Evolutionary conservation across 108 stramenopile species (phyloP).

Genomic region (Nitzschia sp.): DNA sequence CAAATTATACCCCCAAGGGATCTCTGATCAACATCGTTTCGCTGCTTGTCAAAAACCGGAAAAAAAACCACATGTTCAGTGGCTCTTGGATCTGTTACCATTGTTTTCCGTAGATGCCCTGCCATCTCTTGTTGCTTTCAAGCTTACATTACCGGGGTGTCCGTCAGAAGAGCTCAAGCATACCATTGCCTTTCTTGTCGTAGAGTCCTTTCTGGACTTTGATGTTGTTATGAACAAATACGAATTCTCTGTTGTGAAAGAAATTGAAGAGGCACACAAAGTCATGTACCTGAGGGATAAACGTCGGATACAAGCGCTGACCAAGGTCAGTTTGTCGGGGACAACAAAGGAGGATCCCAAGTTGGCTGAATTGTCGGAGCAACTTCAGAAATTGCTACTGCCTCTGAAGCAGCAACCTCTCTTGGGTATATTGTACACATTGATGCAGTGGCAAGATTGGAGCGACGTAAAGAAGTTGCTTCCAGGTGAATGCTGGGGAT

Average conservation of each 20-base stretch:
- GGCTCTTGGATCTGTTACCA: conserved; percentile 47
- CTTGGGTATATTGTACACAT: conserved; percentile 19
- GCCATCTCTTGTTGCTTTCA: conserved; percentile 85
- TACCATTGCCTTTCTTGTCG: conserved; percentile 51
- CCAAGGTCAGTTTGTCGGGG: conserved; percentile 34
- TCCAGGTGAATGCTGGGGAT: conserved; percentile 12
- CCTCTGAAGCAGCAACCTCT: conserved; percentile 13
- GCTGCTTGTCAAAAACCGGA: background rate
- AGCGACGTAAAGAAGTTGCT: conserved; percentile 9
- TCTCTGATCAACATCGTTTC: background rate
- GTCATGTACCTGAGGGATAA: conserved; percentile 31
- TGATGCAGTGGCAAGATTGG: conserved; percentile 36
- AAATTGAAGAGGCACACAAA: conserved; percentile 36
- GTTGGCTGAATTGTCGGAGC: conserved; percentile 12
- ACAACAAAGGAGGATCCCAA: conserved; percentile 28
- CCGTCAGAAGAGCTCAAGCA: conserved; percentile 3
- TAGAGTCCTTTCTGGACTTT: conserved; percentile 48
- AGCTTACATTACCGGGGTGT: conserved; percentile 29
- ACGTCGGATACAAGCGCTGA: conserved; percentile 18
- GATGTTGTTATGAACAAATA: conserved; percentile 12
- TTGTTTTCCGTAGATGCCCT: conserved; percentile 53
- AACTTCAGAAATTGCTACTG: conserved; percentile 5
- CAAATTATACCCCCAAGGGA: conserved; percentile 29
- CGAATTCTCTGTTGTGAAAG: conserved; percentile 15
- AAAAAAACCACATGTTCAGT: conserved; percentile 13